Percentiles rank a stretch among this genome's conserved stretches.
Conservation (phyloP, 768 basidiomycete species). For the Strobilomyces dryophilus region DNA sequence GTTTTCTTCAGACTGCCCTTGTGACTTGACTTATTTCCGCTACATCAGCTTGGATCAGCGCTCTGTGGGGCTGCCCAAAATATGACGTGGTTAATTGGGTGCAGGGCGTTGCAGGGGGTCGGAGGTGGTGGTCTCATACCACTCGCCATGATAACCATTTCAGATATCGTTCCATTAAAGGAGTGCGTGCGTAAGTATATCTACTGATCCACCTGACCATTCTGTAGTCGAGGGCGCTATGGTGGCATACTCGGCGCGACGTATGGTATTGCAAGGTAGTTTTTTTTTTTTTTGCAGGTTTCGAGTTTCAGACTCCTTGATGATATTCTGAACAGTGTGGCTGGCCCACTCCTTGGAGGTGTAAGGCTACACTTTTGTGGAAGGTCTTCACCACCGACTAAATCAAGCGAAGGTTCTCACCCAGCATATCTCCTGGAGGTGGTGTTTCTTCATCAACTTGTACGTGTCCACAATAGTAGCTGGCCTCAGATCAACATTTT, state of each 20-base stretch:
- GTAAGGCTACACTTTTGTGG: slow-evolving; percentile 38
- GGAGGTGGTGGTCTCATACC: slow-evolving; percentile 48
- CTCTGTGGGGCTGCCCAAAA: no score
- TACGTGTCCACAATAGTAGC: slow-evolving; percentile 25
- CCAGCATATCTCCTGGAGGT: slow-evolving; percentile 75
- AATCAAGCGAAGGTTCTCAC: slow-evolving; percentile 49
- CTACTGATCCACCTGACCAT: neutral
- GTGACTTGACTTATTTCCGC: no score
- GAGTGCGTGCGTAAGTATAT: slow-evolving; percentile 43
- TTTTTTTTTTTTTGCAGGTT: neutral
- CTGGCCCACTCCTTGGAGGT: slow-evolving; percentile 81
- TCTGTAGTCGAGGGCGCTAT: slow-evolving; percentile 67
- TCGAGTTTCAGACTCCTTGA: neutral
- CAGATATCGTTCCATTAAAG: slow-evolving; percentile 73
- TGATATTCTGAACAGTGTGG: slow-evolving; percentile 37
- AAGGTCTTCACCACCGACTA: neutral
- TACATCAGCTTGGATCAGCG: no score
- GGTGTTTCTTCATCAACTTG: slow-evolving; percentile 80
- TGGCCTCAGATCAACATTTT: neutral
- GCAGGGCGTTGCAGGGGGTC: no score
- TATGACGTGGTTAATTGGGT: no score
- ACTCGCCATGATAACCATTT: slow-evolving; percentile 71
- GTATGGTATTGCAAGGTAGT: slow-evolving; percentile 65
- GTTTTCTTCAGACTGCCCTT: slow-evolving; percentile 8
- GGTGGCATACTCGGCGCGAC: slow-evolving; percentile 73